phyloP scores from a whole-genome alignment of 1,139 yeast genomes.

The Blastobotrys buckinghamii region DNA sequence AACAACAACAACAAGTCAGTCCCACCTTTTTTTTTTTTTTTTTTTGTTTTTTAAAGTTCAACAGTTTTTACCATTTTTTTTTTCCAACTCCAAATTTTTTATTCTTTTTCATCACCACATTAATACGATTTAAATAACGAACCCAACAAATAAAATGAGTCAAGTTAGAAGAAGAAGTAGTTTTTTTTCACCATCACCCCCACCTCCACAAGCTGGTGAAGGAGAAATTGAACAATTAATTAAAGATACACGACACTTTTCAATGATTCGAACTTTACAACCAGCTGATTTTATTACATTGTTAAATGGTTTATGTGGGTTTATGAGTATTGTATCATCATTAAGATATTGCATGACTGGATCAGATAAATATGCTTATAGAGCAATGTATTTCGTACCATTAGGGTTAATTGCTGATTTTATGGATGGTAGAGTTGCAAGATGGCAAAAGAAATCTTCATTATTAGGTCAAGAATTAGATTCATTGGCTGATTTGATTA shows the following conservation, averaged over 20 bases:
- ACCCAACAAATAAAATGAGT: background rate
- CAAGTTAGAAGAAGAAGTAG: conserved; percentile 27
- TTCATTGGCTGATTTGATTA: conserved; percentile 87
- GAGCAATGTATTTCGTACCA: conserved; percentile 84
- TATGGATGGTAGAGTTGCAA: conserved; percentile 94
- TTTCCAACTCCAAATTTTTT: too few relatives aligned
- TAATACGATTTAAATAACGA: background rate
- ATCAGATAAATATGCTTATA: conserved; percentile 53
- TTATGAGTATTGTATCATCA: conserved; percentile 82
- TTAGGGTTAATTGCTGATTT: conserved; percentile 92
- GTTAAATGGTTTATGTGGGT: conserved; percentile 73
- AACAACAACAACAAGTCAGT: too few relatives aligned
- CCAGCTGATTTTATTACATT: conserved; percentile 94
- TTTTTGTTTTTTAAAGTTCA: background rate
- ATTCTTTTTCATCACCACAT: background rate
- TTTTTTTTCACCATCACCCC: conserved; percentile 34
- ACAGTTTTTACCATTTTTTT: background rate
- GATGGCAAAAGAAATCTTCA: conserved; percentile 86
- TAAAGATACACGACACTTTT: conserved; percentile 55
- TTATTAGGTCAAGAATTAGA: conserved; percentile 97
- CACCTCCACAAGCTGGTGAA: conserved; percentile 37
- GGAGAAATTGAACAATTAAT: conserved; percentile 60
- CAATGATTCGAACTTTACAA: conserved; percentile 50
- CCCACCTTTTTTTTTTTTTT: too few relatives aligned
- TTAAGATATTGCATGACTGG: conserved; percentile 49